Base-by-base conservation (phyloP, 148 eudicot genomes). In the Agrostemma githago region DNA sequence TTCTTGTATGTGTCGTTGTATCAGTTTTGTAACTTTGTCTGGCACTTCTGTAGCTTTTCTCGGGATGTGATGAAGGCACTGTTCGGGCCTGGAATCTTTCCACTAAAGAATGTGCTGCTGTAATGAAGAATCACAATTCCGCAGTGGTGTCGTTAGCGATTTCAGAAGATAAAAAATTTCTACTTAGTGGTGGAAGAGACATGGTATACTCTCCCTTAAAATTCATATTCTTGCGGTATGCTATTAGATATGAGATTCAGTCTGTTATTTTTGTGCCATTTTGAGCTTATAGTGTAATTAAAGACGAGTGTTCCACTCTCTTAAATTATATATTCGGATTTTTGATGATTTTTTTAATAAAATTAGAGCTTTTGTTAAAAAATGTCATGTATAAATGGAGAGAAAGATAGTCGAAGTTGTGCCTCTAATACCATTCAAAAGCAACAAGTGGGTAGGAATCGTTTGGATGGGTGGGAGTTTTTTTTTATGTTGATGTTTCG, bases 101-200 rank as follows among this genome's bases (percentile, higher is more conserved):
- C 54, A 81, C 82, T 66, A 95, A 95, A 75, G 92, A 89, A 79
- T 90, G 94, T 79, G 77, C 80, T 79, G 91, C 89, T 59, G 81
- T 82, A 54, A 80, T 95, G 82, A 88, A 92, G 53, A 90, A 92
- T 65, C 99, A 95, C 80, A 92, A 86, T 66, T 90, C 99, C 40
- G 81, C 92, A 2, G 96, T 95, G 66, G 87, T 90, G 70, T 92
- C 99, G 68, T 76, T 95, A 83, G 90, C 94, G 42, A 71, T 92
- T 58, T 82, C 96, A 48, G 90, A 92, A 81, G 97, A 92, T 80
- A 90, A 89, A 74, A 78, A 86, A 72, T 81, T 91, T 80, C 85
- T 95, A 80, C 85, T 95, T 39, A 90, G 84, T 81, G 92, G 92
- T 75, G 99, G 97, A 79, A 90, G 99, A 86, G 99, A 95, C 70